Evolutionary conservation across 2,329 filamentous ascomycete genomes (phyloP), one percentile per base, ranked within the genome.

Genomic region (Cadophora sp.): DNA sequence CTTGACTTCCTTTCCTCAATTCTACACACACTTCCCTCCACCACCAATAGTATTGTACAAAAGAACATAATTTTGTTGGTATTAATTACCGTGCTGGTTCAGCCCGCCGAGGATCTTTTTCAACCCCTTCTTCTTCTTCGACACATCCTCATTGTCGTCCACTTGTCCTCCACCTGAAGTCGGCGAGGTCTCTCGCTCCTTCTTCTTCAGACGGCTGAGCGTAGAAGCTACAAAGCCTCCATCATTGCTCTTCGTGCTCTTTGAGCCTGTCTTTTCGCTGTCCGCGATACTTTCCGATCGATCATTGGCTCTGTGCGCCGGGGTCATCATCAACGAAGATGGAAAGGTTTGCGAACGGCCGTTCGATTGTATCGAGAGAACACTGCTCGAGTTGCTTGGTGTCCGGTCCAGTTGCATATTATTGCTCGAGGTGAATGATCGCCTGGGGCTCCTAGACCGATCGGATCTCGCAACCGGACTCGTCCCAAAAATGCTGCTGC

Each of bases 101-200:
- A 68, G 27, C 3, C 68, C 68, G n/a, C 70, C 69, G 7, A 72
- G 59, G 22, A 74, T 71, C 59, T 75, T 78, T 70, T 78, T 79
- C 39, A 78, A 64, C 61, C 72, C 75, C 59, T 71, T 73, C 62
- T 75, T 78, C 68, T 74, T 78, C 64, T 72, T 78, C 18, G 63
- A 51, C 16, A 59, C 50, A 20, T 70, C 66, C 6, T 72, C 71
- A 27, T 64, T 64, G 39, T 72, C 73, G 11, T 72, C 72, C 3
- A 22, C 59, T 4, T 62, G 48, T 9, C 45, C 64, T 22, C 45
- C 47, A 30, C 27, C 33, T 13, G 18, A 6, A 58, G 41, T 63
- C 11, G 68, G 48, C 16, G 58, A n/a, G 14, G 27, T 62, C 18
- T 68, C 66, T n/a, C 47, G 56, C 39, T 69, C 64, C 27, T 67